Evolutionary conservation across 768 basidiomycete species (phyloP), one percentile per base, ranked within the genome.

Genomic region (Suillus variegatus): DNA sequence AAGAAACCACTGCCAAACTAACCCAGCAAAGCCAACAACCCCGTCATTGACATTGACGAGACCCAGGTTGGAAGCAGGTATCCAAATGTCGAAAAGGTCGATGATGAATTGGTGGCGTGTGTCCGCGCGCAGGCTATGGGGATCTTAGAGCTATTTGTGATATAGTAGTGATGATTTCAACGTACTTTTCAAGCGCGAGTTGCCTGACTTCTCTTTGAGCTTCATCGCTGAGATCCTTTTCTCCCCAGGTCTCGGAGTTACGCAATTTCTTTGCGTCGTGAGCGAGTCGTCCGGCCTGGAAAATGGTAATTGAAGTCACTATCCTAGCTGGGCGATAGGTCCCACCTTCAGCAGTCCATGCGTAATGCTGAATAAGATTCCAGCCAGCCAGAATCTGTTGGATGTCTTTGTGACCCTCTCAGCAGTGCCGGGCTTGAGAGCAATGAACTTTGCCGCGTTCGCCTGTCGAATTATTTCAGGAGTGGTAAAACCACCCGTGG

Each of bases 301-400:
- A 13, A 52, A 22, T 10, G 0, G 38, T 32, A n/a, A 67, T 28
- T 32, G 65, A 38, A 57, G 2, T 38, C 36, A 16, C 5, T 25
- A 10, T 49, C 9, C n/a, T 16, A 22, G 43, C 60, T 49, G 41
- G 56, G 28, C n/a, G 22, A 2, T 25, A 43, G 20, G 43, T 60
- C 75, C 43, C 67, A 88, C 92, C 82, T 93, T 94, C 67, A 93
- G 75, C 3, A 86, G 75, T 32, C 88, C 84, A 73, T 91, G 88
- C 20, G 85, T 78, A 35, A 97, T 81, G 73, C 92, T 95, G 73
- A 94, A 87, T 43, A 89, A 67, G 65, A 98, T 95, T 0, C 95
- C 96, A 4, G 90, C 84, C 22, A 96, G 80, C 95, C 95, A 98
- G 78, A 94, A 91, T 47, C 89, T 87, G 77, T 91, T 92, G 3